A percentile compares a stretch with the other conserved stretches of the same genome.
Evolutionary conservation across 2,329 filamentous ascomycete genomes (phyloP).

Genomic region (Pochonia chlamydosporia): DNA sequence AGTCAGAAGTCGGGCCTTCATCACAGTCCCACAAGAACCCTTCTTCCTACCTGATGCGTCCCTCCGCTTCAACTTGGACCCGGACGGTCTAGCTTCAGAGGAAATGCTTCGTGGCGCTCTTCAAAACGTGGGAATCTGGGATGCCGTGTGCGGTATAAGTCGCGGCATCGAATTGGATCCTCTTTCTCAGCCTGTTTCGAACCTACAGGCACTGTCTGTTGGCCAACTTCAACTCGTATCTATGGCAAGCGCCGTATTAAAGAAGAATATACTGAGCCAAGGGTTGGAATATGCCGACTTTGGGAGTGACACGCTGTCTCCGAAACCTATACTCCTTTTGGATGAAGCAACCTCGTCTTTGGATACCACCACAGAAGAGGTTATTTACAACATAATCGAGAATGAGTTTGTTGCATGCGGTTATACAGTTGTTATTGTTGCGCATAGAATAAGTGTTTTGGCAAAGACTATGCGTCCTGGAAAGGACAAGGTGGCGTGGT

Average conservation of each 20-base stretch:
- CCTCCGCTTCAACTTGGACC: conserved; percentile 16
- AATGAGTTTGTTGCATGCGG: conserved; percentile 19
- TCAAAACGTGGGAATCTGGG: neutral
- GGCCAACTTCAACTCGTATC: conserved; percentile 28
- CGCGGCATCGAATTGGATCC: conserved; percentile 5
- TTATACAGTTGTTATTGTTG: conserved; percentile 29
- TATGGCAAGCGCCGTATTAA: conserved; percentile 23
- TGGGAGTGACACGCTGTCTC: neutral
- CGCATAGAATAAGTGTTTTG: conserved; percentile 25
- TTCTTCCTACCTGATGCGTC: conserved; percentile 13
- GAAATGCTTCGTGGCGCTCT: conserved; percentile 8
- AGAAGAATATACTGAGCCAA: conserved; percentile 5
- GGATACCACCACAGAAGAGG: conserved; percentile 25
- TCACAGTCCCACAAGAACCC: conserved; percentile 25
- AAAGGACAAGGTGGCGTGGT: neutral
- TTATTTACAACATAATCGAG: conserved; percentile 24
- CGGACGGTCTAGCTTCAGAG: conserved; percentile 5
- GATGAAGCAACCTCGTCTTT: conserved; percentile 27
- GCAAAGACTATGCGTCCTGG: conserved; percentile 13
- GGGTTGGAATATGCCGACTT: neutral
- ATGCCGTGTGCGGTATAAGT: neutral
- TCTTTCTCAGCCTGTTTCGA: conserved; percentile 19
- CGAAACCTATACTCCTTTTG: conserved; percentile 25
- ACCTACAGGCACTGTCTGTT: conserved; percentile 14
- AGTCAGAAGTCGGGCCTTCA: conserved; percentile 22